Percentiles rank a stretch among this genome's conserved stretches.
These are phyloP conservation scores for Quercus dentata DNA, from an alignment of 306 rosid genomes.

Conservation along the genomic window DNA sequence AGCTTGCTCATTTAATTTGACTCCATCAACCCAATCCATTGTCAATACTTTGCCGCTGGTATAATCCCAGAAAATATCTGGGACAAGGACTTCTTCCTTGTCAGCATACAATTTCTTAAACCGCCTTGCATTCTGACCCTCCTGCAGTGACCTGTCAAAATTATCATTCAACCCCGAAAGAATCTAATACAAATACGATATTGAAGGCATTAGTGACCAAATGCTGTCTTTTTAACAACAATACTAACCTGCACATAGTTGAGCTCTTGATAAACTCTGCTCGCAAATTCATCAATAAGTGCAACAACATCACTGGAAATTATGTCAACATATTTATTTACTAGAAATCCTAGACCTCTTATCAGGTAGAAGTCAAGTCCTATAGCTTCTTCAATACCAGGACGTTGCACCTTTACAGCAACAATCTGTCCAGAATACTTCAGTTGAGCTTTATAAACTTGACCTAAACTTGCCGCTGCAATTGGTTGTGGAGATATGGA, in stretches of 20 bases:
- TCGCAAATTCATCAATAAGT: constrained; percentile 85
- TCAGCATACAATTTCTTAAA: constrained; percentile 92
- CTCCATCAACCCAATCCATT: constrained; percentile 95
- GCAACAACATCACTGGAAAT: constrained; percentile 83
- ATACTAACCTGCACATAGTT: constrained; percentile 89
- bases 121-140: constrained; percentile 88
- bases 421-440: constrained; percentile 64
- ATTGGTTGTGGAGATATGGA: constrained; percentile 68
- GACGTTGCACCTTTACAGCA: constrained; percentile 97
- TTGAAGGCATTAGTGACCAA: background rate
- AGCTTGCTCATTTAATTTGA: constrained; percentile 82
- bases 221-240: background rate
- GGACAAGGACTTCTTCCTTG: constrained; percentile 81
- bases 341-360: constrained; percentile 67
- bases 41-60: constrained; percentile 85
- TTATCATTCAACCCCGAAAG: constrained; percentile 73
- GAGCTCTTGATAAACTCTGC: constrained; percentile 93
- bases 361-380: constrained; percentile 91
- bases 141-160: constrained; percentile 94
- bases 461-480: constrained; percentile 99
- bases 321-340: constrained; percentile 78
- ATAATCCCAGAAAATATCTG: constrained; percentile 90
- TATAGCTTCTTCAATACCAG: constrained; percentile 83
- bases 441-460: constrained; percentile 84
- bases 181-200: constrained; percentile 19